Base-by-base conservation (phyloP, 2,329 filamentous ascomycete species). In the Chaetomium olivaceum region DNA sequence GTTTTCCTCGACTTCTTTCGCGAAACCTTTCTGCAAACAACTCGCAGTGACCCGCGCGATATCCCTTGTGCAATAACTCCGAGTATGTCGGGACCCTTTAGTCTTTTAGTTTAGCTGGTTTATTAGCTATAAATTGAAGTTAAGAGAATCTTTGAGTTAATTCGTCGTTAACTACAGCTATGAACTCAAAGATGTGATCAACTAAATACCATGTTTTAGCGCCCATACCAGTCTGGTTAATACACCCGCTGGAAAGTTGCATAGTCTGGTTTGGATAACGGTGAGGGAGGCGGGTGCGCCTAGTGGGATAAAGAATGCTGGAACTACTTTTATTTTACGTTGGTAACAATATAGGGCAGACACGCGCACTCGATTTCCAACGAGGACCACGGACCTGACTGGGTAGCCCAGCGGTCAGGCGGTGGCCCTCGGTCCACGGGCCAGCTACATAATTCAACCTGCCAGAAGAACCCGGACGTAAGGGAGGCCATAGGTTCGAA, bases 151-250 rank as follows among this genome's bases (percentile, higher is more conserved):
- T 69, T 62, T 76, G 73, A 23, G 75, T 74, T 55, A 74, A 73
- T 58, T 77, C 75, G 74, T 72, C 75, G 64, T 77, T 71, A 62
- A 76, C 76, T 43, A 75, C 33, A 51, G 74, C 73, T 0, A 76
- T 29, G 66, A 76, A 72, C 63, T 75, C 73, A 56, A 73, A 73
- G 16, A 71, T 60, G 27, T 73, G 69, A 50, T 76, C 74, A 39
- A 77, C 70, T 1, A 77, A 64, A n/a, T n/a, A n/a, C n/a, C 23
- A 78, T 73, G 59, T 77, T 76, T 77, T 73, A 5, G 71, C 72
- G 36, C 74, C 73, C 21, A 77, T 68, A 61, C 77, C 74, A 72
- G 77, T 76, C 63, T 77, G 72, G 54, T 74, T 74, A 72, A 74
- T 14, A 33, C 55, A 39, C 23, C 59, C 2, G 46, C 12, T n/a